phyloP scores from a whole-genome alignment of 176 grass and related monocot species.

The Urochloa ruziziensis region DNA sequence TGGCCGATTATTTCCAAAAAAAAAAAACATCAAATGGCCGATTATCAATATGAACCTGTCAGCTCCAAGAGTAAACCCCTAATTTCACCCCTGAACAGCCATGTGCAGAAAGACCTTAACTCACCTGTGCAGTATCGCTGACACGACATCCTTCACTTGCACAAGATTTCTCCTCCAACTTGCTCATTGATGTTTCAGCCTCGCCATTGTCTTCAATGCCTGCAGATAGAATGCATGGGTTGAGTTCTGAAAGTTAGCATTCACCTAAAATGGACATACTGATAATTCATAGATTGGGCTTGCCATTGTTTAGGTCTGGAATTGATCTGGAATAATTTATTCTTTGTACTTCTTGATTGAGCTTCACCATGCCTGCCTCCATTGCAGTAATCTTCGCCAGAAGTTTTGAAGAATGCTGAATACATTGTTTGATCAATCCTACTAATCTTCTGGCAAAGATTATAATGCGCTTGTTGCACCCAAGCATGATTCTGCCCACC shows the following conservation, averaged over 20 bases:
- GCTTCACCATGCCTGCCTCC: not conserved
- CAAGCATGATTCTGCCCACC: not conserved
- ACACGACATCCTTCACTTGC: not conserved
- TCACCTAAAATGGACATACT: slow-evolving; percentile 5
- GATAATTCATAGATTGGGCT: not conserved
- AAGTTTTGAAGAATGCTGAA: not conserved
- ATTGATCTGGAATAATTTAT: slow-evolving; percentile 21
- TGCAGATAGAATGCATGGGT: not conserved
- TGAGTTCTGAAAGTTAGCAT: slow-evolving; percentile 7
- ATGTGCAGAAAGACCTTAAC: not conserved
- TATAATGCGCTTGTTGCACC: not conserved
- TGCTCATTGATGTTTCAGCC: not conserved
- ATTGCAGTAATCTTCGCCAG: not conserved
- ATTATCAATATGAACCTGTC: not conserved
- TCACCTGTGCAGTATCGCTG: not conserved
- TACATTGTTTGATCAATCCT: not conserved
- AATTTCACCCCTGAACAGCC: not conserved
- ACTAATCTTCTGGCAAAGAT: not conserved
- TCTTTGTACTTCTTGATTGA: slow-evolving; percentile 22
- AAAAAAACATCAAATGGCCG: too few species aligned
- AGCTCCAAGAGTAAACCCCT: not conserved
- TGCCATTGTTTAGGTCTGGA: slow-evolving; percentile 40
- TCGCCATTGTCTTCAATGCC: not conserved
- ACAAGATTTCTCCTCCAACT: not conserved
- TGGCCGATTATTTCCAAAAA: not conserved